Evolutionary conservation across 495 filamentous ascomycete genomes (phyloP).

Genomic region (Apiosordaria backusii): DNA sequence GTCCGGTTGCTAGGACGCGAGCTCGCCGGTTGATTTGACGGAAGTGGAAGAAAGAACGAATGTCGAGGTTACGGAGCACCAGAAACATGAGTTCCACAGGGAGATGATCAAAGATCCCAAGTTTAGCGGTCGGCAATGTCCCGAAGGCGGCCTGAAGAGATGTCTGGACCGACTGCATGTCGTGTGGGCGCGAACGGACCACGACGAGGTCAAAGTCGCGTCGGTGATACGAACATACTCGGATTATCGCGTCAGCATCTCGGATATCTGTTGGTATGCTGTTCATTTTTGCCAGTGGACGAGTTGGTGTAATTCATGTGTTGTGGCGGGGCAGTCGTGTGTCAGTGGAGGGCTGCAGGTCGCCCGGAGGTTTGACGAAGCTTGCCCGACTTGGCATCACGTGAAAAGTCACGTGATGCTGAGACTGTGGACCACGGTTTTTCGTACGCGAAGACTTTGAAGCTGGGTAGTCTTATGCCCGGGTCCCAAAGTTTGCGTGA

Average conservation of each 20-base stretch:
- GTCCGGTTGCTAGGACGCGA: background rate
- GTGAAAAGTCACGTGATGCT: no score
- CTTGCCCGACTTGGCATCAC: no score
- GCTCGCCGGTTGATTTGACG: background rate
- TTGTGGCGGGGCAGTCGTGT: no score
- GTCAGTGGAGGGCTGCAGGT: no score
- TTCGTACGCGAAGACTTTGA: no score
- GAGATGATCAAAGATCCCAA: slow-evolving; percentile 8
- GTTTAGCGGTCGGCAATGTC: slow-evolving; percentile 13
- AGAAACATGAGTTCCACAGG: slow-evolving; percentile 10
- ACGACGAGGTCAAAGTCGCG: slow-evolving; percentile 9
- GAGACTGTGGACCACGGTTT: no score
- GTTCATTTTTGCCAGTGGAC: slow-evolving; percentile 10
- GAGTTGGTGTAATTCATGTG: background rate
- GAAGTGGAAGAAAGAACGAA: slow-evolving; percentile 15
- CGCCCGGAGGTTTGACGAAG: no score
- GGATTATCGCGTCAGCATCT: slow-evolving; percentile 11
- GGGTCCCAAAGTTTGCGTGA: no score
- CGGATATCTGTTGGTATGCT: slow-evolving; percentile 1
- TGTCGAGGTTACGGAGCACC: slow-evolving; percentile 11
- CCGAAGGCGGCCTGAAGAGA: slow-evolving; percentile 13
- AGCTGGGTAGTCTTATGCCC: no score
- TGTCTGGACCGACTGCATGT: slow-evolving; percentile 14
- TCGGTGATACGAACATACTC: slow-evolving; percentile 11
- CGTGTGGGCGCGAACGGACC: slow-evolving; percentile 14